Evolutionary conservation across 2,329 filamentous ascomycete species (phyloP), one percentile per base, ranked within the genome.

Genomic region (Pseudocercospora fuligena): DNA sequence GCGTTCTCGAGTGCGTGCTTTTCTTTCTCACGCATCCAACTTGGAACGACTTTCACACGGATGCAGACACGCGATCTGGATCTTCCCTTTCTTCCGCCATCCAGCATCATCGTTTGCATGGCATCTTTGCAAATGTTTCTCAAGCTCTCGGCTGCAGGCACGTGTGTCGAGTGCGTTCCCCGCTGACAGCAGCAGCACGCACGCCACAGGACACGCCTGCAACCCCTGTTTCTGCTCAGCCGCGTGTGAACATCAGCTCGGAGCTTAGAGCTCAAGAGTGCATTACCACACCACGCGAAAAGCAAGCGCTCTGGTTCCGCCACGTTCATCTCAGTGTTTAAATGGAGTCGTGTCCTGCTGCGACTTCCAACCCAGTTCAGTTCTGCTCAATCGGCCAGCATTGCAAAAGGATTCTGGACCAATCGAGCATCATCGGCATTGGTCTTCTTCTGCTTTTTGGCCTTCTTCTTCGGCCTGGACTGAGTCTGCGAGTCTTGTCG

Each of bases 381-480:
- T 9, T 29, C 8, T 47, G 2, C n/a, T 67, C 57, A 67, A 3
- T 70, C 68, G 23, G 57, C 63, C n/a, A 72, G 66, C 68, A 70
- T 63, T 6, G 68, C 70, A 51, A 70, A 72, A 21, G 64, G 65
- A 56, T 72, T 72, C 46, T 62, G 43, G 16, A 56, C 65, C 33
- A 70, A 33, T 5, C 33, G 23, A 40, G 25, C 49, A 31, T 59
- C 46, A 1, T 60, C 36, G 5, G 31, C 9, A 23, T 59, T 49
- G 27, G 12, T 46, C 73, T 97, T 97, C 78, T 92, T 97, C 76
- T 82, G 97, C 78, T 86, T 98, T 19, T 70, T 70, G 14, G 61
- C 58, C 81, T 94, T 68, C 61, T 70, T 72, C n/a, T n/a, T 58
- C 5, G 56, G 56, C 27, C 68, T 54, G 19, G 58, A 61, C 56